Evolutionary conservation across 2,329 filamentous ascomycete genomes (phyloP), one percentile per base, ranked within the genome.

Genomic region (Metarhizium anisopliae): DNA sequence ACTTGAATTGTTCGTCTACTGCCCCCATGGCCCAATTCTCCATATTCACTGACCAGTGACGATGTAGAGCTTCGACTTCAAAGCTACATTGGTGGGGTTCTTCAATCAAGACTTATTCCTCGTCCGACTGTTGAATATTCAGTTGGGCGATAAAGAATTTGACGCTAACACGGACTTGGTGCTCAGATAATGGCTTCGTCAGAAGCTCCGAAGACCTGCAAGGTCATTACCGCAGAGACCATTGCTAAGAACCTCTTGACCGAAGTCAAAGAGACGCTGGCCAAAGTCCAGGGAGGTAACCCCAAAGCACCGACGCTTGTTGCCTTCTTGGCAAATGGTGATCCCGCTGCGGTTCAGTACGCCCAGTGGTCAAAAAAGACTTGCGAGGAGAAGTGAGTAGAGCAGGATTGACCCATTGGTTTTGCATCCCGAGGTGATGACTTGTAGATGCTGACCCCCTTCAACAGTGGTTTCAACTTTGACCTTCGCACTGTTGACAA

Each of bases 361-460:
- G 94, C 94, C 55, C 90, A 96, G 72, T 96, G 90, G 90, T 96
- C 93, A 45, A 89, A 90, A 72, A 96, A 95, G 80, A 96, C 94
- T 4, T 96, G 90, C 72, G 82, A 86, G 72, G 93, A 97, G 71
- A 95, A 96, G 92, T 96, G 79, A 86, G 87, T 73, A 11, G 18
- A 38, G 20, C 50, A 42, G 13, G 36, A 16, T 13, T 5, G 38
- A 40, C 38, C 4, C 13, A 2, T n/a, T 13, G 25, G 29, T 2
- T n/a, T 30, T 47, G 18, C n/a, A 16, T 20, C 36, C 18, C 14
- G 4, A 16, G 11, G 54, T 25, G 18, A 18, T 25, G n/a, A 25
- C 13, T 25, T 42, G 14, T n/a, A 20, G 36, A 13, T 43, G 50
- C 62, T 64, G 53, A 63, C 53, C 42, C 16, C 11, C 36, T 30